Evolutionary conservation across 2,329 filamentous ascomycete genomes (phyloP), one percentile per base, ranked within the genome.

Genomic region (Penicillium concentricum): DNA sequence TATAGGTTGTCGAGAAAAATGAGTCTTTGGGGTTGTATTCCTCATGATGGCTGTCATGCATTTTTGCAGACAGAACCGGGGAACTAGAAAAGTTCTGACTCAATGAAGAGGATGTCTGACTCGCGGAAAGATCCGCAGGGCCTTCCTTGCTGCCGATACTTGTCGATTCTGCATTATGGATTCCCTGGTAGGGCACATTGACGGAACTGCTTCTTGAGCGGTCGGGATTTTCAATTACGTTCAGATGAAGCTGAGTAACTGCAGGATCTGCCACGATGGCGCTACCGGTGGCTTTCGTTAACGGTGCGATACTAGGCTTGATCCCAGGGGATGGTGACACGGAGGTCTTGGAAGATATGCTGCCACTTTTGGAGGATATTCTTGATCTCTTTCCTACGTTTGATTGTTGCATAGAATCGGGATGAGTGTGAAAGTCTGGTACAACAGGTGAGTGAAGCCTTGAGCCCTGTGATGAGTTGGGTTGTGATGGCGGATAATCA

Each of bases 191-290:
- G 24, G 71, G 67, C 7, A 66, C 54, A 52, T 69, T 72, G 47
- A 68, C 55, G 34, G 74, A 72, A 51, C 67, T 69, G 51, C 67
- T 74, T 50, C 68, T 67, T 26, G 67, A 69, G 34, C 62, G 67
- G 45, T 56, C 26, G 1, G 61, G 64, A 24, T 63, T 51, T 35
- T 73, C 70, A 13, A 69, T 54, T 35, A 72, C 73, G 59, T 73
- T 76, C 44, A 76, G 74, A 59, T 76, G 72, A 16, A 77, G 53
- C 60, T 78, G 85, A 73, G 59, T 81, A 66, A 73, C 73, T 64
- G 68, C 79, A 72, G 65, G 72, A 61, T 67, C 82, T 73, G 66
- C 78, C 76, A 60, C 73, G 61, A 57, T 61, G 55, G 66, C 68
- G 54, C 64, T 69, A 44, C 62, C 60, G 7, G 58, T 66, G 22